These are phyloP conservation scores for Stachybotrys elegans DNA, from an alignment of 2,329 filamentous ascomycete species.

Conservation along the genomic window DNA sequence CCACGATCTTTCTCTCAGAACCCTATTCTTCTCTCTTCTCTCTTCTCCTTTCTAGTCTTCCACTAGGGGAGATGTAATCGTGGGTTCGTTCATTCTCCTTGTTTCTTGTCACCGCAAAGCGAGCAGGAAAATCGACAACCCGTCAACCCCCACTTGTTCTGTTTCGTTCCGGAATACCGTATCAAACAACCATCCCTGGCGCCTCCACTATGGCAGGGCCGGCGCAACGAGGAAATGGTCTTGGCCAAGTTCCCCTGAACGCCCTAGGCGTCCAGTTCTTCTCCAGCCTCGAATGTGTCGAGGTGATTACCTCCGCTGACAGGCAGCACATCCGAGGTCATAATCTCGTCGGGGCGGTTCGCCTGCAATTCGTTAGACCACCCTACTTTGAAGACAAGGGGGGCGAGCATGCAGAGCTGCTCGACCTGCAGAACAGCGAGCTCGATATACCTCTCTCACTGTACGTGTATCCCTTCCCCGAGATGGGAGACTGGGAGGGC, in stretches of 20 bases:
- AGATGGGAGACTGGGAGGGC: slow-evolving; percentile 1
- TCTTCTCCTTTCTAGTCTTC: neutral
- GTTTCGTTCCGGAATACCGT: neutral
- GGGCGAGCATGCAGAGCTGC: slow-evolving; percentile 3
- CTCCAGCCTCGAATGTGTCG: slow-evolving; percentile 6
- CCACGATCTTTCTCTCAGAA: neutral
- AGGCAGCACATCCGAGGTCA: slow-evolving; percentile 7
- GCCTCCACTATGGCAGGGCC: neutral
- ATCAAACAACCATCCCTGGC: neutral
- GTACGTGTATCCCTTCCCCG: slow-evolving; percentile 6
- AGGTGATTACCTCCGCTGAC: slow-evolving; percentile 5
- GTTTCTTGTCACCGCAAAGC: neutral
- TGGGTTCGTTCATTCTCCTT: neutral
- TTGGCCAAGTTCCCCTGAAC: slow-evolving; percentile 2
- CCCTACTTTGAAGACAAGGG: slow-evolving; percentile 5
- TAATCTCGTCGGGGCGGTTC: slow-evolving; percentile 2
- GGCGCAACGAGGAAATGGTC: slow-evolving; percentile 2
- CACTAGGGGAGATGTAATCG: neutral
- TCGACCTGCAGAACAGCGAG: slow-evolving; percentile 3
- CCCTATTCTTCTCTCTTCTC: neutral
- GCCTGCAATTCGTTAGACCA: slow-evolving; percentile 3
- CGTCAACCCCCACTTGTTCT: neutral
- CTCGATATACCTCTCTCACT: slow-evolving; percentile 5
- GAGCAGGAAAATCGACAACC: neutral
- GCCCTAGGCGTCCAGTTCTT: slow-evolving; percentile 5